A percentile compares a stretch with the other conserved stretches of the same genome.
phyloP scores from a whole-genome alignment of 1,284 basidiomycete species.

The Malassezia restricta region DNA sequence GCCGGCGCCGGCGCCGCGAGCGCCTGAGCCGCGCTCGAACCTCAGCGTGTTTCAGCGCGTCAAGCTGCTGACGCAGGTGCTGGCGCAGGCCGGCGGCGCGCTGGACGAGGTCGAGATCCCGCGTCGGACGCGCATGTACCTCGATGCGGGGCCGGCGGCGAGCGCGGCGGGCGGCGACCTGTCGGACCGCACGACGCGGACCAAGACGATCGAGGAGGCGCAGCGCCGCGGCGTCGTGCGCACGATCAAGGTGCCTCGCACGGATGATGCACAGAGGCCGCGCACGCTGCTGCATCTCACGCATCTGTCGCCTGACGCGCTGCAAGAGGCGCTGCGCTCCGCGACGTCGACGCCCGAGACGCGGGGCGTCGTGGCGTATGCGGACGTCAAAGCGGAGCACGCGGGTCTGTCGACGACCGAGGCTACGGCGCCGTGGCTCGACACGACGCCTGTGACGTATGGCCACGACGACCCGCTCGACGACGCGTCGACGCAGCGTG shows the following conservation, averaged over 20 bases:
- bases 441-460: slow-evolving; percentile 21
- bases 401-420: neutral
- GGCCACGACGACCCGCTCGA: neutral
- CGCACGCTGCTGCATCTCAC: slow-evolving; percentile 1
- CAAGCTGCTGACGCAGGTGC: neutral
- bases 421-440: slow-evolving; percentile 18
- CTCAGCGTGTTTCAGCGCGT: slow-evolving; percentile 14
- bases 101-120: slow-evolving; percentile 13
- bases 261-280: neutral
- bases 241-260: slow-evolving; percentile 4
- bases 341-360: neutral
- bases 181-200: slow-evolving; percentile 10
- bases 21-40: slow-evolving; percentile 5
- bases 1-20: neutral
- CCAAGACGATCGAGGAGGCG: slow-evolving; percentile 5
- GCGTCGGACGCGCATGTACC: neutral
- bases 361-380: neutral
- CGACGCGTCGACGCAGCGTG: slow-evolving; percentile 8
- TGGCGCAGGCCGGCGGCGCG: slow-evolving; percentile 4
- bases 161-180: neutral
- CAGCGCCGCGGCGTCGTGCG: slow-evolving; percentile 6
- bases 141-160: neutral
- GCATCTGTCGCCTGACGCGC: neutral
- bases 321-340: neutral
- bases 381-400: neutral